A percentile compares a stretch with the other conserved stretches of the same genome.
Evolutionary conservation across 2,329 filamentous ascomycete genomes (phyloP).

Genomic region (Pyricularia sp.): DNA sequence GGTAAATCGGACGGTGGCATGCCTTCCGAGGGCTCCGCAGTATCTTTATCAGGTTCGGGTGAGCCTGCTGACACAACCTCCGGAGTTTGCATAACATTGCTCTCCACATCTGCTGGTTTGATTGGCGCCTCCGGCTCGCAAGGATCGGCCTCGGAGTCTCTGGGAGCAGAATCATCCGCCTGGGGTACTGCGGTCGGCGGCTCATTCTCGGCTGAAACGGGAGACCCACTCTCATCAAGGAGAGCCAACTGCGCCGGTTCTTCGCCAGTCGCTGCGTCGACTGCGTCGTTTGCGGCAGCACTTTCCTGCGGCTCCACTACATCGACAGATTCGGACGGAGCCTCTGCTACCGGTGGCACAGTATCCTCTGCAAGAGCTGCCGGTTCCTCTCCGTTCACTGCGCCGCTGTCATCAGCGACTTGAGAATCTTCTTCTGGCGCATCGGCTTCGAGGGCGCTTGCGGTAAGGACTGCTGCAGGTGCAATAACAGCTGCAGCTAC

Average conservation of each 20-base stretch:
- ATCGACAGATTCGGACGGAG: not conserved
- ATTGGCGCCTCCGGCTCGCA: slow-evolving; percentile 4
- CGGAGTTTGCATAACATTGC: not conserved
- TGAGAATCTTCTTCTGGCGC: not conserved
- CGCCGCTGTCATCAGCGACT: not conserved
- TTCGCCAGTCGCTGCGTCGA: not conserved
- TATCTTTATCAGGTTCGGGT: not conserved
- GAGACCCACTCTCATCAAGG: not conserved
- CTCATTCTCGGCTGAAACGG: slow-evolving; percentile 3
- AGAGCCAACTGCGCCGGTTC: not conserved
- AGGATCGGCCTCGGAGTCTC: slow-evolving; percentile 3
- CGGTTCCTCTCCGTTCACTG: not conserved
- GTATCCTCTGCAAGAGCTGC: slow-evolving; percentile 3
- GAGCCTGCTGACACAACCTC: not conserved
- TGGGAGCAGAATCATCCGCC: not conserved
- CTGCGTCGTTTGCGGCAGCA: not conserved
- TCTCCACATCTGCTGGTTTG: not conserved
- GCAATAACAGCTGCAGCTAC: not conserved
- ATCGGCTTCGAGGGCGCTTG: not conserved
- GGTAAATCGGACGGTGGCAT: not conserved
- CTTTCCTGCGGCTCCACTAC: not conserved
- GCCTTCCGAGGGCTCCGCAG: not conserved
- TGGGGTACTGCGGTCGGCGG: not conserved
- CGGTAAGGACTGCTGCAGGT: not conserved
- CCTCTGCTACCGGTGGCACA: not conserved